phyloP scores from a whole-genome alignment of 305 asterid genomes.

The Fraxinus albicans region DNA sequence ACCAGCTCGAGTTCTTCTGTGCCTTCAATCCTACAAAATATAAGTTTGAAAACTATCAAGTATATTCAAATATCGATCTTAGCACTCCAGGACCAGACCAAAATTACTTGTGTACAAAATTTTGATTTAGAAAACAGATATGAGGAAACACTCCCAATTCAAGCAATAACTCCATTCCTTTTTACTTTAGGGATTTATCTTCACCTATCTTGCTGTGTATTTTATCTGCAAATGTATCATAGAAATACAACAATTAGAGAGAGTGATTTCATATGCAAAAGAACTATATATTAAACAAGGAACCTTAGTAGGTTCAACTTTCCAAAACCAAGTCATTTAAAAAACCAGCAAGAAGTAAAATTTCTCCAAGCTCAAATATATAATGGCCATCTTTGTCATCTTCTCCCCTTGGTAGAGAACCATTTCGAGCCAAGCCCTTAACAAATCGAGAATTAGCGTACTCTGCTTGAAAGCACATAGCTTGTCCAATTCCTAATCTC shows the following conservation, averaged over 20 bases:
- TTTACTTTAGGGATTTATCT: neutral
- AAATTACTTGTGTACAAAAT: neutral
- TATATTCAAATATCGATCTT: neutral
- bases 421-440: slow-evolving; percentile 3
- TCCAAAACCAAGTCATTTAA: too few relatives aligned
- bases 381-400: too few relatives aligned
- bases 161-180: too few relatives aligned
- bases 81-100: slow-evolving; percentile 12
- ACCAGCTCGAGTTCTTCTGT: slow-evolving; percentile 61
- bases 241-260: too few relatives aligned
- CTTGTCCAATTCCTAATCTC: slow-evolving; percentile 48
- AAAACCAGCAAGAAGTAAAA: too few relatives aligned
- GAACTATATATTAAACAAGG: too few relatives aligned
- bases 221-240: slow-evolving; percentile 1
- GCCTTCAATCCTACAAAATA: slow-evolving; percentile 68
- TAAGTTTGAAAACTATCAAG: neutral
- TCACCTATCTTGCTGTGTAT: slow-evolving; percentile 19
- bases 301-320: too few relatives aligned
- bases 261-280: too few relatives aligned
- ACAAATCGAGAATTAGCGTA: slow-evolving; percentile 40
- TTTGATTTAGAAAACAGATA: neutral
- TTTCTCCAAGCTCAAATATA: too few relatives aligned
- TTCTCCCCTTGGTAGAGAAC: too few relatives aligned
- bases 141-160: neutral
- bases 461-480: slow-evolving; percentile 50